A percentile compares a stretch with the other conserved stretches of the same genome.
Conservation (phyloP, 768 basidiomycete genomes). For the Pisolithus tinctorius region DNA sequence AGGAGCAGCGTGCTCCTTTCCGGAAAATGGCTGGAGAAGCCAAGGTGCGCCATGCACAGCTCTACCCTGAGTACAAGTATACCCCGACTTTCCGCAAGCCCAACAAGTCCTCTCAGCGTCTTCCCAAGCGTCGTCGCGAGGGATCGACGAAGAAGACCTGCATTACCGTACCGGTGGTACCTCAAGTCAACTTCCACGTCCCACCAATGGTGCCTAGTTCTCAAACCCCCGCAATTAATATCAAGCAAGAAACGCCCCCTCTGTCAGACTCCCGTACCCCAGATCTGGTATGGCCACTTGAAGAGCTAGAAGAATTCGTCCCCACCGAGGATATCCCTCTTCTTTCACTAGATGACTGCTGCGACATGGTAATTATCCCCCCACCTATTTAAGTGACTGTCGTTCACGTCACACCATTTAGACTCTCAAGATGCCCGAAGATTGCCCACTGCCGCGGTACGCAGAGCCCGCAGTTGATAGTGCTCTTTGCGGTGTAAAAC, state of each 20-base stretch:
- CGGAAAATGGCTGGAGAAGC: conserved; percentile 39
- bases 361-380: conserved; percentile 14
- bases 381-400: background rate
- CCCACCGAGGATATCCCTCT: conserved; percentile 30
- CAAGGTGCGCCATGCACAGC: conserved; percentile 39
- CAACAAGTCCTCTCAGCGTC: conserved; percentile 26
- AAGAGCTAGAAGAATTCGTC: conserved; percentile 20
- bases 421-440: conserved; percentile 2
- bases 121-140: conserved; percentile 22
- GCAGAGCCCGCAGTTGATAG: conserved; percentile 14
- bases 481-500: conserved; percentile 24
- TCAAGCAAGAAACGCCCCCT: conserved; percentile 2
- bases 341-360: conserved; percentile 23
- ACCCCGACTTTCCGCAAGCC: conserved; percentile 37
- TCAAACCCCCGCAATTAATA: background rate
- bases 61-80: conserved; percentile 59
- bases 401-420: conserved; percentile 8
- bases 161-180: background rate
- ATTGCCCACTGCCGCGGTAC: conserved; percentile 14
- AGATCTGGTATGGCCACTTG: conserved; percentile 10
- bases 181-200: background rate
- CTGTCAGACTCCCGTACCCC: conserved; percentile 10
- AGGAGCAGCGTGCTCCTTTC: conserved; percentile 42
- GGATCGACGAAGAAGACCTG: conserved; percentile 8
- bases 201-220: conserved; percentile 1